Conservation (phyloP, 2,329 filamentous ascomycete species). For the Venturia pyrina region DNA sequence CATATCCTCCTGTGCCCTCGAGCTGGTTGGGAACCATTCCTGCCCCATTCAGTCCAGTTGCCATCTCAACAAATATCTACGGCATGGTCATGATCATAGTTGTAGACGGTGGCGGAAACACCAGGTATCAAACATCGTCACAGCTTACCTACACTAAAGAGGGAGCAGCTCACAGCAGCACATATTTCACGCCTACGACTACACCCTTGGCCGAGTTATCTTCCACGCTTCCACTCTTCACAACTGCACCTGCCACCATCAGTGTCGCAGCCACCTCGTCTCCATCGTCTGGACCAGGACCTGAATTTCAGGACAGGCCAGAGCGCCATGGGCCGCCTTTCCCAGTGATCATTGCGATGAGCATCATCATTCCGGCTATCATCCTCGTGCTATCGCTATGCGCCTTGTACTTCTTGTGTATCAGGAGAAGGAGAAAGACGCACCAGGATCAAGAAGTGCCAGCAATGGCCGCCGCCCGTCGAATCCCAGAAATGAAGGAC, state of each 20-base stretch:
- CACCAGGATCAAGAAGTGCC: background rate
- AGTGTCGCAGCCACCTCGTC: background rate
- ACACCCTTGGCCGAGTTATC: background rate
- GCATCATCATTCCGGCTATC: conserved; percentile 6
- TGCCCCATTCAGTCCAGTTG: background rate
- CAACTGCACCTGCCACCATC: background rate
- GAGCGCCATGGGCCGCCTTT: conserved; percentile 1
- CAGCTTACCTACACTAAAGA: background rate
- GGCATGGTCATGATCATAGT: background rate
- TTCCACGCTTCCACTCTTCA: background rate
- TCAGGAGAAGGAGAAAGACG: background rate
- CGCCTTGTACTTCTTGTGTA: background rate
- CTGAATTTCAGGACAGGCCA: background rate
- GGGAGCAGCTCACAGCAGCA: background rate
- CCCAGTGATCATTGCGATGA: background rate
- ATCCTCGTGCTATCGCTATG: background rate
- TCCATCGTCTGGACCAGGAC: background rate
- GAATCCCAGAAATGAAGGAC: conserved; percentile 5
- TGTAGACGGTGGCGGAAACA: background rate
- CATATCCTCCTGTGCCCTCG: background rate
- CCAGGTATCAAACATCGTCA: background rate
- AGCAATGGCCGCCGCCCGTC: background rate
- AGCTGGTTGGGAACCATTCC: background rate
- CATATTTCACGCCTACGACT: background rate
- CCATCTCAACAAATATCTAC: background rate